Evolutionary conservation across 176 grass and related monocot genomes (phyloP).

Genomic region (Oryza meyeriana): DNA sequence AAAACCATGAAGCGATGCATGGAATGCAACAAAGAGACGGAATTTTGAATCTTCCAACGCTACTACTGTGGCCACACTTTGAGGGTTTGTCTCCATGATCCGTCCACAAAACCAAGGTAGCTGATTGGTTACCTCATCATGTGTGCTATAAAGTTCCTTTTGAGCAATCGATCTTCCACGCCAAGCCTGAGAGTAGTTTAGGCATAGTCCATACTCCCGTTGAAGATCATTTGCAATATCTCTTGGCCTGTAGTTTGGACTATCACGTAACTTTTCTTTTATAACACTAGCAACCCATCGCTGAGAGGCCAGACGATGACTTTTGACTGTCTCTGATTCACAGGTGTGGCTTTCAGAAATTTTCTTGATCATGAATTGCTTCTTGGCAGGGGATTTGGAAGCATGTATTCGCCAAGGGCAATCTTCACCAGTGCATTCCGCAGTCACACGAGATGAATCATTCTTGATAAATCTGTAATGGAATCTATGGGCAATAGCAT

Average conservation of each 20-base stretch:
- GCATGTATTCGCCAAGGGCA: constrained; percentile 95
- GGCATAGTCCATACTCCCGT: constrained; percentile 73
- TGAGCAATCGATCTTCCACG: constrained; percentile 89
- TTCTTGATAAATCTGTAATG: constrained; percentile 95
- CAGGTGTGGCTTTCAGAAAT: constrained; percentile 84
- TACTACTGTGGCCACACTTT: constrained; percentile 71
- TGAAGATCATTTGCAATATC: constrained; percentile 93
- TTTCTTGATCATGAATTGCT: constrained; percentile 94
- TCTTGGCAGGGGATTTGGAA: constrained; percentile 63
- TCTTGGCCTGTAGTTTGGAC: constrained; percentile 79
- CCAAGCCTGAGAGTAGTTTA: constrained; percentile 98
- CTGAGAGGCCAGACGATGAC: constrained; percentile 78
- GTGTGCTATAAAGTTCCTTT: constrained; percentile 80
- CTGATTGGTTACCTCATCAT: constrained; percentile 77
- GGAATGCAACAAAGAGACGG: constrained; percentile 84
- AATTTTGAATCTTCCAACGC: constrained; percentile 78
- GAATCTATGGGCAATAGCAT: constrained; percentile 87
- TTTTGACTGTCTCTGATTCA: constrained; percentile 71
- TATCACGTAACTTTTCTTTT: constrained; percentile 89
- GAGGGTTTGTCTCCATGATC: constrained; percentile 86
- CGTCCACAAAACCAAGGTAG: constrained; percentile 87
- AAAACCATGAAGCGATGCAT: constrained; percentile 83
- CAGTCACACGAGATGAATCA: constrained; percentile 78
- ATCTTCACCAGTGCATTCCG: constrained; percentile 74
- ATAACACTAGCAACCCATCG: constrained; percentile 98